Evolutionary conservation across 306 rosid species (phyloP), one percentile per base, ranked within the genome.

Genomic region (Trichosanthes truncata): DNA sequence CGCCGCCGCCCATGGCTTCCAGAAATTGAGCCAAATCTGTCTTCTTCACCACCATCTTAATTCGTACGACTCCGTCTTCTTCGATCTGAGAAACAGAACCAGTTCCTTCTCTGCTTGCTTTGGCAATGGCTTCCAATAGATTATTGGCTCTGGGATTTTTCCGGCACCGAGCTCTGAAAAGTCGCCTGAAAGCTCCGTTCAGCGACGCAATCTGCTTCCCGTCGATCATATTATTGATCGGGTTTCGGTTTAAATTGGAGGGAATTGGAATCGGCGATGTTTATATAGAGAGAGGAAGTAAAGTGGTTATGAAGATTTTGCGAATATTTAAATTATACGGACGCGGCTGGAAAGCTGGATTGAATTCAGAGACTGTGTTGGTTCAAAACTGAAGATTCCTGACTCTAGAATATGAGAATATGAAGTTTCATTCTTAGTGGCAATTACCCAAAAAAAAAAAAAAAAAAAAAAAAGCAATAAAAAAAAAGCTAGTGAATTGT

Each of bases 31-130:
- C 80, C 21, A 89, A 49, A 17, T 89, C 90, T 49, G 89, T 67
- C 74, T 75, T 91, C 49, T 72, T 83, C 46, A 91, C 86, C 20
- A 82, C 25, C 51, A 91, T 84, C 89, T 87, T 91, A 87, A 89
- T 74, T 81, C 89, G 84, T 83, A 89, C 84, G 7, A 79, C 88
- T 35, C 92, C 91, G 12, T 66, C 78, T 76, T 88, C 87, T 71
- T 82, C 86, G 9, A 6, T 76, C 79, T 51, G 60, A 74, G 80
- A 81, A 36, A 87, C 76, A 75, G 82, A 82, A 11, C 85, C 85
- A 56, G 79, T 17, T 12, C 82, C 83, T 1, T 72, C 78, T 7
- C 74, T 84, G 35, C 35, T 69, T 38, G 11, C 80, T 29, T 43
- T 83, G 4, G 79, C 79, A 57, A 77, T 76, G 25, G 83, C 83